phyloP scores from a whole-genome alignment of 2,329 filamentous ascomycete genomes.

The Didymella pinodella region DNA sequence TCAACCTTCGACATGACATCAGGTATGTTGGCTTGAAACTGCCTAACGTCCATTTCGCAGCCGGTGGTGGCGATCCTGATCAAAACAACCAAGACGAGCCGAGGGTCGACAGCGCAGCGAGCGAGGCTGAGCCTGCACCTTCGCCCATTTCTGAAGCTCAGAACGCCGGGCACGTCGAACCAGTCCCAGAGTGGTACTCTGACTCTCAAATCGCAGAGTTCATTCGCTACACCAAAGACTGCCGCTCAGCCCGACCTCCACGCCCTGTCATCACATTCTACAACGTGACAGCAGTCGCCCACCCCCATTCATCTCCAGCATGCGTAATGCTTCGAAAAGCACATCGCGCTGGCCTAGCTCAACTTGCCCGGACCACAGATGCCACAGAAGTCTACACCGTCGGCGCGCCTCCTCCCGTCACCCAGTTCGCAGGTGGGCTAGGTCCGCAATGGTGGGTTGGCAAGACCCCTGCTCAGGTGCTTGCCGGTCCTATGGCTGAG shows the following conservation, averaged over 20 bases:
- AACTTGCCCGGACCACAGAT: neutral
- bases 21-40: neutral
- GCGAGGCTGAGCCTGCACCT: neutral
- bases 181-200: neutral
- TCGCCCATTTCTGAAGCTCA: neutral
- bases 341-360: neutral
- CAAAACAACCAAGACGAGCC: neutral
- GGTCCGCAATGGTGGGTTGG: neutral
- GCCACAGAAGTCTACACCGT: neutral
- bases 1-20: neutral
- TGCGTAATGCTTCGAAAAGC: constrained; percentile 1
- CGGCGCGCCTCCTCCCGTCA: neutral
- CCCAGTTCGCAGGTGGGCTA: neutral
- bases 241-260: neutral
- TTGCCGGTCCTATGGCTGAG: neutral
- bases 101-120: neutral
- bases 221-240: neutral
- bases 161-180: neutral
- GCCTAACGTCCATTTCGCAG: neutral
- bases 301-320: neutral
- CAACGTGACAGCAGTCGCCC: neutral
- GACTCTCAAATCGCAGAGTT: neutral
- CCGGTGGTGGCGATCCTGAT: neutral
- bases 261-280: neutral
- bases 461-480: neutral